Base-by-base conservation (phyloP, 140 eudicot species). In the Stevia rebaudiana region DNA sequence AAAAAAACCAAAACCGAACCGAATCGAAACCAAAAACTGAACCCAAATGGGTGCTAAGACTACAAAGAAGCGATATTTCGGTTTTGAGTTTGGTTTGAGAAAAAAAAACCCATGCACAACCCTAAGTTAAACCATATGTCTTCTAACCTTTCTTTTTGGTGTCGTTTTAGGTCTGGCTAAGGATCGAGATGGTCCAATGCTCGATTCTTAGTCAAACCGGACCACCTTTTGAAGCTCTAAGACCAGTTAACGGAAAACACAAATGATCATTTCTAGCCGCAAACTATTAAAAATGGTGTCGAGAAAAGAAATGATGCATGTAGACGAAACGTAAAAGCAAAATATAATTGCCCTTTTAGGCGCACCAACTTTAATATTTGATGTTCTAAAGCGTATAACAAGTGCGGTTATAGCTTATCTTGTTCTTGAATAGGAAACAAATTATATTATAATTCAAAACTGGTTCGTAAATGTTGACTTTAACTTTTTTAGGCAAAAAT, bases 261-360 rank as follows among this genome's bases (percentile, higher is more conserved):
- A 15, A 1, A 25, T 13, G 40, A 6, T n/a, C 63, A 31, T 28
- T 56, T 15, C 18, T 17, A 36, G 8, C 8, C 3, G 9, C 28
- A 33, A 58, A 35, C 25, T 18, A 18, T 30, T 18, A 18, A 30
- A 63, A 33, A 58, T 68, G 46, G 0, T 16, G n/a, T 55, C 41
- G 18, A 28, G 28, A 11, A 10, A 24, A 50, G 18, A 22, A 24
- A 50, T 71, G 64, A 71, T 39, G 56, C 10, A 6, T 37, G 63
- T 37, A 36, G 56, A 50, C 35, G n/a, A 35, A 68, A 50, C 76
- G 50, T 71, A 61, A 46, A 61, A 71, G 70, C 55, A 49, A 71
- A 49, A 71, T 36, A 24, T 39, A 49, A 37, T 49, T 36, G 44
- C 48, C 24, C 56, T 68, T 70, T 48, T 71, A 71, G 76, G 55